phyloP scores from a whole-genome alignment of 352 stramenopile species.

The Phytophthora europaea region DNA sequence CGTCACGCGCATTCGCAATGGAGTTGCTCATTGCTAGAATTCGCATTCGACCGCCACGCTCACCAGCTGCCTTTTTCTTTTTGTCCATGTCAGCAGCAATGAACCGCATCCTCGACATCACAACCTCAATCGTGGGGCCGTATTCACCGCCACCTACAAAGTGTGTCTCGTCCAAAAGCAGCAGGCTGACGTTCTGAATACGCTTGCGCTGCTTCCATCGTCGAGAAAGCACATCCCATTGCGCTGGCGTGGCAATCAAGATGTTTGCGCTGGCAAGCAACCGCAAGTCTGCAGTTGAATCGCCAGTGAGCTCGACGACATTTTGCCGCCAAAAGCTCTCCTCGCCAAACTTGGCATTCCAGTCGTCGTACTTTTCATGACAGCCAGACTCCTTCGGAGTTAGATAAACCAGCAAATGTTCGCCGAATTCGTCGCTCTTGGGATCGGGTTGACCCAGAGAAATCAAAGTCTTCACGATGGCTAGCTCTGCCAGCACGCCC shows the following conservation, averaged over 20 bases:
- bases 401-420: constrained; percentile 95
- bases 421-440: constrained; percentile 68
- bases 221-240: constrained; percentile 97
- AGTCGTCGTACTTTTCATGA: constrained; percentile 83
- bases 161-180: constrained; percentile 98
- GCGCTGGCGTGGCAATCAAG: constrained; percentile 94
- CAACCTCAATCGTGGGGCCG: constrained; percentile 96
- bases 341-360: constrained; percentile 87
- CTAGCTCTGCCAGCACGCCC: constrained; percentile 95
- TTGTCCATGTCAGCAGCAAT: constrained; percentile 93
- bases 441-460: constrained; percentile 62
- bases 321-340: constrained; percentile 83
- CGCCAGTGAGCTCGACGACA: constrained; percentile 95
- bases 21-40: constrained; percentile 97
- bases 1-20: constrained; percentile 97
- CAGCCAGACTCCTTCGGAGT: constrained; percentile 89
- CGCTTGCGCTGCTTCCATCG: constrained; percentile 98
- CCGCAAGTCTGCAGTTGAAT: constrained; percentile 94
- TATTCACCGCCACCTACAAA: constrained; percentile 94
- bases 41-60: constrained; percentile 68
- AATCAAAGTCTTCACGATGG: constrained; percentile 94
- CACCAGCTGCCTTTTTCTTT: constrained; percentile 55
- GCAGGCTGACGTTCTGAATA: constrained; percentile 94
- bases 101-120: constrained; percentile 98
- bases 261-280: constrained; percentile 93